phyloP scores from a whole-genome alignment of 805 yeast species.

The Sugiyamaella qingdaonensis region DNA sequence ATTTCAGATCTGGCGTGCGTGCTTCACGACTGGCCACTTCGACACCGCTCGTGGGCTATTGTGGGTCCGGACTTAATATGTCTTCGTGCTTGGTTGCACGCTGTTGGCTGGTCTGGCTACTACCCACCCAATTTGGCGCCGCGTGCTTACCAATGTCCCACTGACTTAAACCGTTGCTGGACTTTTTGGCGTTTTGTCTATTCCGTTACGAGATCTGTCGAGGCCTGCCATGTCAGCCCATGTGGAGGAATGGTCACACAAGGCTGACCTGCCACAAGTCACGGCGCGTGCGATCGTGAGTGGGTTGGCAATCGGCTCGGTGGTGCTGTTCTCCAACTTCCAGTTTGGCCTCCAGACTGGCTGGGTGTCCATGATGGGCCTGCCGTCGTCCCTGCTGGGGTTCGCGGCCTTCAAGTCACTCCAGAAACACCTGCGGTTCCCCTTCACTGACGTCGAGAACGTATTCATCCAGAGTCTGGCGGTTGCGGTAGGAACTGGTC shows the following conservation, averaged over 20 bases:
- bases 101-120: no score
- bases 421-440: constrained; percentile 32
- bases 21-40: no score
- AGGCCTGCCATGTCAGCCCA: not conserved
- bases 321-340: constrained; percentile 83
- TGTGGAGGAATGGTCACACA: constrained; percentile 10
- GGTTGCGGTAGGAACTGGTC: constrained; percentile 97
- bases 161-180: no score
- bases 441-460: constrained; percentile 86
- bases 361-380: constrained; percentile 99
- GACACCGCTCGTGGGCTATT: no score
- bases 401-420: constrained; percentile 72
- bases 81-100: no score
- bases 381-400: constrained; percentile 88
- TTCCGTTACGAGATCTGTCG: not conserved
- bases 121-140: no score
- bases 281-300: constrained; percentile 70
- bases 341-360: constrained; percentile 97
- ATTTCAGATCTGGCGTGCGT: no score
- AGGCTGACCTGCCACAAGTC: constrained; percentile 30
- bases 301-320: constrained; percentile 81
- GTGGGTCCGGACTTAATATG: no score
- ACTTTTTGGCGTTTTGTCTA: not conserved
- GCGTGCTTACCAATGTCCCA: no score
- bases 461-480: constrained; percentile 89